phyloP scores from a whole-genome alignment of 2,329 filamentous ascomycete species.

The Thielaviopsis ethacetica region DNA sequence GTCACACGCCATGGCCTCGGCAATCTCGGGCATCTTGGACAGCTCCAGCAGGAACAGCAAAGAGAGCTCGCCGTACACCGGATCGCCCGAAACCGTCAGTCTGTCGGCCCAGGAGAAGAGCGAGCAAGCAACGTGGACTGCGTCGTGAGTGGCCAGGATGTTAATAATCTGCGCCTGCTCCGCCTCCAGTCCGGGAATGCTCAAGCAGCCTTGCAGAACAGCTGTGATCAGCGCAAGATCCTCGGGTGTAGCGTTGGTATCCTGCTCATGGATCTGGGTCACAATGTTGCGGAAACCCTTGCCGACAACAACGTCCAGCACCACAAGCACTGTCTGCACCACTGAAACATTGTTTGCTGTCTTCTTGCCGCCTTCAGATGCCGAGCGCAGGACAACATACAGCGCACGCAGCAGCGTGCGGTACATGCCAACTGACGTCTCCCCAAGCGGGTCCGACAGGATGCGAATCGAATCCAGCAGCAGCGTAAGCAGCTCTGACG shows the following conservation, averaged over 20 bases:
- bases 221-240: constrained; percentile 81
- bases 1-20: constrained; percentile 80
- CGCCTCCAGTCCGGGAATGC: constrained; percentile 59
- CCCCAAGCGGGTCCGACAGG: constrained; percentile 36
- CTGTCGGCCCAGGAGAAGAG: constrained; percentile 91
- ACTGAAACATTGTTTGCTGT: constrained; percentile 22
- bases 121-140: constrained; percentile 64
- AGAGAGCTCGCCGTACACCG: constrained; percentile 84
- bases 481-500: constrained; percentile 33
- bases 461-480: constrained; percentile 35
- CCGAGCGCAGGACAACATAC: constrained; percentile 62
- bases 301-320: constrained; percentile 63
- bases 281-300: constrained; percentile 71
- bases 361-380: constrained; percentile 22
- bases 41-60: constrained; percentile 78
- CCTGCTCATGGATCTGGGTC: constrained; percentile 61
- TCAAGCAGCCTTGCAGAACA: constrained; percentile 69
- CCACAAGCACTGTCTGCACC: constrained; percentile 53
- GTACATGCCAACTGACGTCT: constrained; percentile 51
- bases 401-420: constrained; percentile 70
- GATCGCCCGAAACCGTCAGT: constrained; percentile 61
- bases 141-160: constrained; percentile 53
- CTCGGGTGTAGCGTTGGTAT: constrained; percentile 36
- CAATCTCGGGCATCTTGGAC: constrained; percentile 62
- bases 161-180: constrained; percentile 55